These are phyloP conservation scores for Fraxinus latifolia DNA, from an alignment of 305 asterid species.

Conservation along the genomic window DNA sequence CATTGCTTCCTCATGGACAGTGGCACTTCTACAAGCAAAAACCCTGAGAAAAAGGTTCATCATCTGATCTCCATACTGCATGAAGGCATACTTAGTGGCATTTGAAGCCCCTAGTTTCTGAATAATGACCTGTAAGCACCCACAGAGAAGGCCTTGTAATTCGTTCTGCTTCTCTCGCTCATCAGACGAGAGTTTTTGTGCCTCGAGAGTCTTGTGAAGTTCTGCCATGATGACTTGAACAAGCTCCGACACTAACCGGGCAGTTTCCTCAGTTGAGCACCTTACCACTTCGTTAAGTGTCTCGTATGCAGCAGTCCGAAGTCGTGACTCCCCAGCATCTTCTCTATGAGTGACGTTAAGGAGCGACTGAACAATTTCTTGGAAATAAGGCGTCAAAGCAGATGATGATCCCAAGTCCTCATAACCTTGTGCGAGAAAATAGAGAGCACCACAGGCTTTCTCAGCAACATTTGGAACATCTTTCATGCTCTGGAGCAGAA, in stretches of 20 bases:
- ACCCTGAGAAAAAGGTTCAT: constrained; percentile 48
- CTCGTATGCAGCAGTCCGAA: constrained; percentile 52
- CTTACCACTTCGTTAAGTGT: constrained; percentile 53
- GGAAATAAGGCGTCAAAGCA: constrained; percentile 42
- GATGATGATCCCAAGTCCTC: constrained; percentile 42
- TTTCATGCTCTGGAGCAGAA: background rate
- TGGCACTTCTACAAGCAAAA: constrained; percentile 49
- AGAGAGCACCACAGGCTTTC: background rate
- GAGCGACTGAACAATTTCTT: constrained; percentile 43
- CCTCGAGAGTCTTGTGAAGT: constrained; percentile 47
- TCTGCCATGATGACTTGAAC: constrained; percentile 46
- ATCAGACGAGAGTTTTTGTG: constrained; percentile 40
- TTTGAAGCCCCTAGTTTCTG: constrained; percentile 44
- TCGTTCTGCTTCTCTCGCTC: constrained; percentile 51
- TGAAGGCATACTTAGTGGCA: constrained; percentile 32
- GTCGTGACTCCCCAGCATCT: constrained; percentile 48
- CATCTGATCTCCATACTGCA: constrained; percentile 50
- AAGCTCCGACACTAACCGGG: constrained; percentile 39
- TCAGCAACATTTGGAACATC: background rate
- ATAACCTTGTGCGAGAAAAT: constrained; percentile 41
- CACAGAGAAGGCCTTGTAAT: constrained; percentile 52
- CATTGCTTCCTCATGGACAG: constrained; percentile 59
- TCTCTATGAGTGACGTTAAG: constrained; percentile 45
- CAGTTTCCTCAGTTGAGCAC: constrained; percentile 48
- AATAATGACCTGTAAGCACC: constrained; percentile 48